Evolutionary conservation across 371 early-diverging fungal genomes (phyloP).

Genomic region (Choanephora cucurbitarum): DNA sequence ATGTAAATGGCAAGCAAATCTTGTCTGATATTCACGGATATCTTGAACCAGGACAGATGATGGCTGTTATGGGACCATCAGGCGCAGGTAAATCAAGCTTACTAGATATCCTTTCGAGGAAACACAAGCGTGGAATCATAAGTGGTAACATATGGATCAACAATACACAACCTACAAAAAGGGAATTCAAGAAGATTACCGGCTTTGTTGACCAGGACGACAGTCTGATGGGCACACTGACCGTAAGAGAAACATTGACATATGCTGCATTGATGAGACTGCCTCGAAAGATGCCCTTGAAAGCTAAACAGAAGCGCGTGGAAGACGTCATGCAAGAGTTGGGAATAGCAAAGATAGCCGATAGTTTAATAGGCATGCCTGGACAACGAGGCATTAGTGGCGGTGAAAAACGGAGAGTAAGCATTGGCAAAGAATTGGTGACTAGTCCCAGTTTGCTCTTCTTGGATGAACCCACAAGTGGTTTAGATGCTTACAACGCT

Average conservation of each 20-base stretch:
- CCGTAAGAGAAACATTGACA: slow-evolving; percentile 89
- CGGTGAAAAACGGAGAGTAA: slow-evolving; percentile 93
- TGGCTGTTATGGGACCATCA: slow-evolving; percentile 79
- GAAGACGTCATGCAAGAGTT: slow-evolving; percentile 70
- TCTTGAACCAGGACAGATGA: slow-evolving; percentile 72
- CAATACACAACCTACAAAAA: slow-evolving; percentile 59
- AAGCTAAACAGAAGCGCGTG: slow-evolving; percentile 40
- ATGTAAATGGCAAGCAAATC: slow-evolving; percentile 60
- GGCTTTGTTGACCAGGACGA: slow-evolving; percentile 97
- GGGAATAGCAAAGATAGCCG: slow-evolving; percentile 67
- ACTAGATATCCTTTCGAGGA: slow-evolving; percentile 88
- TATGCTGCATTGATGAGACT: slow-evolving; percentile 84
- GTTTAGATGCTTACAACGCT: slow-evolving; percentile 89
- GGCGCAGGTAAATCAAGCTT: slow-evolving; percentile 84
- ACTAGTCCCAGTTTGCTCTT: slow-evolving; percentile 84
- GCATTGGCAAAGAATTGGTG: slow-evolving; percentile 89
- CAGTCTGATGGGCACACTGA: slow-evolving; percentile 80
- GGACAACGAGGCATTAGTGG: slow-evolving; percentile 85
- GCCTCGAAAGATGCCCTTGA: slow-evolving; percentile 59
- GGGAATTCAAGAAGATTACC: slow-evolving; percentile 61
- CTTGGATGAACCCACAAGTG: slow-evolving; percentile 89
- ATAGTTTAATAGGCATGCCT: slow-evolving; percentile 65
- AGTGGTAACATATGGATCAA: slow-evolving; percentile 91
- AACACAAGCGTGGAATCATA: slow-evolving; percentile 79
- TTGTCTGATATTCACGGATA: slow-evolving; percentile 60